Base-by-base conservation (phyloP, 495 filamentous ascomycete species). In the Penicillium verhagenii region DNA sequence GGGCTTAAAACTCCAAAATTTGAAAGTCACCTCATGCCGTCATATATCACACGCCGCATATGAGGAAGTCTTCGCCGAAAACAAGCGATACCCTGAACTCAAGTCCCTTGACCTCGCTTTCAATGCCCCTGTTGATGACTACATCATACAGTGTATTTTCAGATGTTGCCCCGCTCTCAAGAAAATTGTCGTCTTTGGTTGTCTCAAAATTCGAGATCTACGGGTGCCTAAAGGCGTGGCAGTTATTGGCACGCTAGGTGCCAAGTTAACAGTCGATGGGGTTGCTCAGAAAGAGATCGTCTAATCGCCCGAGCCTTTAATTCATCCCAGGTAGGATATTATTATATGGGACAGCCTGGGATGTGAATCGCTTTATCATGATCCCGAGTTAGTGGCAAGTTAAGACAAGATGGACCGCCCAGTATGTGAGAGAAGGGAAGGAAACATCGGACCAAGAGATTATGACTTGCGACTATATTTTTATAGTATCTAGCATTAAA, bases 171-270 rank as follows among this genome's bases (percentile, higher is more conserved):
- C 90, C 4, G 77, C 77, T 4, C 58, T 97, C 29, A 82, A 83
- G 65, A 84, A 83, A 63, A 59, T 95, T 43, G 85, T 88, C 37
- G 88, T 90, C 5, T 96, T 95, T 72, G 90, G 88, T 20, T 93
- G 90, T 71, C 91, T 92, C 74, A 85, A 87, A 19, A 82, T 95
- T 28, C 65, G 65, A 19, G 84, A 91, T 48, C 79, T 90, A 14
- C 71, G 73, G 25, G 86, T 94, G 35, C 90, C 90, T 1, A 76
- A 69, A 44, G 88, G 86, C 20, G 86, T 89, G 58, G 86, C 89
- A 13, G 71, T 96, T 24, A 86, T 96, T 50, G 91, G 92, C 28
- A 65, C 62, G 1, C 52, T 67, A 0, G 54, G 56, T 23, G 65
- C 64, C 3, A 63, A 56, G 2, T 21, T 86, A 51, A 73, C 81